These are phyloP conservation scores for Flaveria bidentis DNA, from an alignment of 129 eudicot species.

Conservation along the genomic window DNA sequence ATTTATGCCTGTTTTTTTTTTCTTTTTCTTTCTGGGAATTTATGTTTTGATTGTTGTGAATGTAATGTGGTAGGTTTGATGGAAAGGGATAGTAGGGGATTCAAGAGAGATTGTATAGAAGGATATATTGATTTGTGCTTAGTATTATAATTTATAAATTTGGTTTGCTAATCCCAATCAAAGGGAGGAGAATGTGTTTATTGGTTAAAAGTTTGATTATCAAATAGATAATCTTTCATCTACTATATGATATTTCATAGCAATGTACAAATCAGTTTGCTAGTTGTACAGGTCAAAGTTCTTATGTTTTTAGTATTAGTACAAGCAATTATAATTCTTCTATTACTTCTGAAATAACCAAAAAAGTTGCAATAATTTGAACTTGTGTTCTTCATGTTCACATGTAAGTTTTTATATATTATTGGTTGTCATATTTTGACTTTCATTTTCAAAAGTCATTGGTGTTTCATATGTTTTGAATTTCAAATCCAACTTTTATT, in stretches of 20 bases:
- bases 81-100: conserved; percentile 47
- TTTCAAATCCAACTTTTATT: not conserved
- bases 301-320: not conserved
- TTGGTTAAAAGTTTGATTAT: conserved; percentile 21
- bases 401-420: not conserved
- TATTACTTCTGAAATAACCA: not conserved
- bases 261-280: conserved; percentile 3
- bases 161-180: conserved; percentile 39
- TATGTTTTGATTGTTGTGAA: conserved; percentile 40
- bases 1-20: conserved; percentile 20
- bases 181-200: conserved; percentile 13
- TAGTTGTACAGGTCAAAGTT: conserved; percentile 2
- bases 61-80: conserved; percentile 68
- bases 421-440: not conserved
- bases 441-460: not conserved
- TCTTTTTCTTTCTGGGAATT: conserved; percentile 31
- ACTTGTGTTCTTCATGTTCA: not conserved
- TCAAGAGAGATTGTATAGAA: conserved; percentile 77
- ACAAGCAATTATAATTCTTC: not conserved
- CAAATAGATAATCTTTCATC: conserved; percentile 2
- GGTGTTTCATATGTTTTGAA: no score
- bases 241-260: not conserved
- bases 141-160: conserved; percentile 38
- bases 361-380: not conserved
- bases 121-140: conserved; percentile 62